A percentile compares a stretch with the other conserved stretches of the same genome.
Evolutionary conservation across 306 rosid genomes (phyloP).

Genomic region (Cucurbita pepo): DNA sequence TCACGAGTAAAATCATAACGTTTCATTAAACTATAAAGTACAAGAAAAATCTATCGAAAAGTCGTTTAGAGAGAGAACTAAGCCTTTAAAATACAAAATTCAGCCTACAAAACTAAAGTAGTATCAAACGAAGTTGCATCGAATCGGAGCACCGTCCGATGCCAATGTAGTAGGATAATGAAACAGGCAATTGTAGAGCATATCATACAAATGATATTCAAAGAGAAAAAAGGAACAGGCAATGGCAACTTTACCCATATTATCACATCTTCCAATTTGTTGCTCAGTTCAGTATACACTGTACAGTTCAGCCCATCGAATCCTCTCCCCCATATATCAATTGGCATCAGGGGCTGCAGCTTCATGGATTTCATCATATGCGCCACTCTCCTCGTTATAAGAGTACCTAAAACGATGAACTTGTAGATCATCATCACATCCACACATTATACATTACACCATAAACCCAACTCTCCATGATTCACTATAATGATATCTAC

Average conservation of each 20-base stretch:
- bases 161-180: not conserved
- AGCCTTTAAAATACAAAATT: not conserved
- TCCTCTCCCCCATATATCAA: conserved; percentile 7
- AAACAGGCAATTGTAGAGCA: not conserved
- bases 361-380: conserved; percentile 38
- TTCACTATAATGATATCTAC: not conserved
- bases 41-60: not conserved
- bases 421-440: not conserved
- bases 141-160: not conserved
- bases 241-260: not conserved
- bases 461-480: not conserved
- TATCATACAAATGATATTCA: not conserved
- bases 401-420: conserved; percentile 15
- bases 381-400: conserved; percentile 39
- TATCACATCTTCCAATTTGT: not conserved
- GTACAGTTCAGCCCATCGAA: not conserved
- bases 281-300: not conserved
- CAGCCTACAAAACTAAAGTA: not conserved
- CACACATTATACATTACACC: not conserved
- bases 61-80: not conserved
- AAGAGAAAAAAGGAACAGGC: not conserved
- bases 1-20: no score
- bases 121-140: not conserved
- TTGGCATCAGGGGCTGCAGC: conserved; percentile 5
- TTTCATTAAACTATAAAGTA: no score